Evolutionary conservation across 345 rosid species (phyloP), one percentile per base, ranked within the genome.

Genomic region (Gossypium australe): DNA sequence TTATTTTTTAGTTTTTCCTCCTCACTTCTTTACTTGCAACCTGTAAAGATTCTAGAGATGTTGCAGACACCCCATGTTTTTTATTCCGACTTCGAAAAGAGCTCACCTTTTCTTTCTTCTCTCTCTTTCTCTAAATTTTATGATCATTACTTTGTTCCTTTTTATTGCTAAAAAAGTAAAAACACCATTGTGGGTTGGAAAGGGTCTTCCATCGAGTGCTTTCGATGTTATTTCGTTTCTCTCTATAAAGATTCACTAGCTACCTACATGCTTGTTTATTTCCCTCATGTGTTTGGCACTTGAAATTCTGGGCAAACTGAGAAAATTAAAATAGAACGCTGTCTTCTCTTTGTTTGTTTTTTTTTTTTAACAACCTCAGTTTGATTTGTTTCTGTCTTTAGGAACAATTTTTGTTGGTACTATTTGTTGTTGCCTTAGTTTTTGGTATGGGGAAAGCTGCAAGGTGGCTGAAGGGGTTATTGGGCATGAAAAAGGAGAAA

Each of bases 401-500:
- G 71, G 71, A 22, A 47, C 22, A 12, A 18, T 10, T 62, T 60
- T 49, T 56, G 51, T 49, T 57, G 63, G 63, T 75, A 12, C n/a
- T 41, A 17, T 49, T 49, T 48, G 24, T 53, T 57, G 29, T 57
- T 61, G 8, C 48, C 57, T 70, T 73, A 22, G 67, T 61, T 73
- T 75, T 58, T 34, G 72, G 60, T 56, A 92, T 94, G 97, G 97
- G 93, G 0, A 88, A 80, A 81, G 90, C 86, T 55, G 34, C 84
- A 4, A 89, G 86, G 80, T 94, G 98, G 97, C 71, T 90, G n/a
- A 94, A 86, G 80, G 82, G 93, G 16, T 45, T 92, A 24, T 81
- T 94, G 61, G 88, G 97, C 4, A 81, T 80, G 77, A 92, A 85
- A 81, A 89, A 84, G 74, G 87, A 81, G 8, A 59, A 24, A 24